phyloP scores from a whole-genome alignment of 2,329 filamentous ascomycete species.

The Xylariaceae sp. region DNA sequence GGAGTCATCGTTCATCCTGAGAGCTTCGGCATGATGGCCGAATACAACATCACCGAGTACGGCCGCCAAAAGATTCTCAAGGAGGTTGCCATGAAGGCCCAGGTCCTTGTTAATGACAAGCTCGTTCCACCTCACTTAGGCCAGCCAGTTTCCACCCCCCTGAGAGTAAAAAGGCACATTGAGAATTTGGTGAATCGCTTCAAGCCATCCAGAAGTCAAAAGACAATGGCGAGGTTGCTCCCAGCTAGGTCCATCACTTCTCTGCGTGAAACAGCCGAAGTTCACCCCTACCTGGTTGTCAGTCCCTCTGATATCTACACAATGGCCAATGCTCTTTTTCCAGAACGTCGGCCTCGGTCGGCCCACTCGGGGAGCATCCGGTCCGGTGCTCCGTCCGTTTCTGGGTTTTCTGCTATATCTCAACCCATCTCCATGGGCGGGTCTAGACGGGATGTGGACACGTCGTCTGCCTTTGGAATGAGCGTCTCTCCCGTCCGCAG shows the following conservation, averaged over 20 bases:
- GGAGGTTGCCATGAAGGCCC: conserved; percentile 76
- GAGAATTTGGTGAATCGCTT: conserved; percentile 70
- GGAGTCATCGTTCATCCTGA: conserved; percentile 87
- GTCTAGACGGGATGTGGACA: conserved; percentile 58
- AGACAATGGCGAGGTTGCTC: conserved; percentile 55
- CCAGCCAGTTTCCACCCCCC: conserved; percentile 61
- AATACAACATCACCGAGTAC: conserved; percentile 90
- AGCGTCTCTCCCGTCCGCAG: conserved; percentile 71
- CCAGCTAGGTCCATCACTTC: conserved; percentile 71
- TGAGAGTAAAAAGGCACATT: conserved; percentile 65
- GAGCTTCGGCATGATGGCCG: conserved; percentile 73
- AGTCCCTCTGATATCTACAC: conserved; percentile 77
- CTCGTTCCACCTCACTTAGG: conserved; percentile 50
- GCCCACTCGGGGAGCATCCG: conserved; percentile 59
- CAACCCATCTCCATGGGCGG: conserved; percentile 64
- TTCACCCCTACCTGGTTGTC: conserved; percentile 76
- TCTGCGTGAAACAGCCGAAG: conserved; percentile 71
- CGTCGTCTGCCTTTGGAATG: conserved; percentile 68
- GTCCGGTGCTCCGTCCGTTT: conserved; percentile 67
- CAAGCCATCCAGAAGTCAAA: conserved; percentile 49
- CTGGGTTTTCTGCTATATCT: conserved; percentile 65
- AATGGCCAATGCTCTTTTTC: conserved; percentile 79
- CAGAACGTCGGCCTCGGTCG: conserved; percentile 66
- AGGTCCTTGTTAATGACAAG: conserved; percentile 76
- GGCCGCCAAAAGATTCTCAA: conserved; percentile 78